phyloP scores from a whole-genome alignment of 805 yeast species.

The Suhomyces faveliae region DNA sequence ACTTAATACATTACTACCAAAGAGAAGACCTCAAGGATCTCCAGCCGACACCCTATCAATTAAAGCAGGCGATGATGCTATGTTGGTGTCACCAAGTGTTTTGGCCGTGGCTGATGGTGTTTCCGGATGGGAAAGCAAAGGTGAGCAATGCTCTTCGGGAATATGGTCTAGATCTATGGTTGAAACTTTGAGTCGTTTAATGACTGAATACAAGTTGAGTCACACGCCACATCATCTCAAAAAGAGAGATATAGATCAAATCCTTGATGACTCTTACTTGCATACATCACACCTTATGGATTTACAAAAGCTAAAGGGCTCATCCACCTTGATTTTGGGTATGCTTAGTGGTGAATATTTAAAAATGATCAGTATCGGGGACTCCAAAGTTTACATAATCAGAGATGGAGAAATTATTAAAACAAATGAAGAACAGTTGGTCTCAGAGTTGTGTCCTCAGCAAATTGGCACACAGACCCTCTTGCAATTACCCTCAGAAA shows the following conservation, averaged over 20 bases:
- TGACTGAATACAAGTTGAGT: conserved; percentile 43
- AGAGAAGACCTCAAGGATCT: conserved; percentile 51
- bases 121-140: conserved; percentile 51
- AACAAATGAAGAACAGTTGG: conserved; percentile 48
- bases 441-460: conserved; percentile 47
- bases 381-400: conserved; percentile 47
- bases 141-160: conserved; percentile 44
- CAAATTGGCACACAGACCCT: conserved; percentile 54
- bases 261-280: conserved; percentile 46
- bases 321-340: conserved; percentile 48
- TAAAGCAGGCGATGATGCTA: conserved; percentile 58
- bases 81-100: conserved; percentile 52
- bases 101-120: conserved; percentile 59
- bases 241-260: conserved; percentile 40
- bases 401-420: conserved; percentile 44
- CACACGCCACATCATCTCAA: conserved; percentile 39
- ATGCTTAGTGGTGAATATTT: conserved; percentile 49
- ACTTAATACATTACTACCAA: conserved; percentile 45
- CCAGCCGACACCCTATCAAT: conserved; percentile 52
- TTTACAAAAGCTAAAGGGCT: conserved; percentile 45
- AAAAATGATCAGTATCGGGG: conserved; percentile 53
- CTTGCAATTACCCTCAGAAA: conserved; percentile 42
- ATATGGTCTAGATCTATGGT: conserved; percentile 53
- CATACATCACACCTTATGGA: conserved; percentile 54
- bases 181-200: conserved; percentile 47